These are phyloP conservation scores for Coemansia sp. DNA, from an alignment of 192 early-diverging fungal genomes.

Conservation along the genomic window DNA sequence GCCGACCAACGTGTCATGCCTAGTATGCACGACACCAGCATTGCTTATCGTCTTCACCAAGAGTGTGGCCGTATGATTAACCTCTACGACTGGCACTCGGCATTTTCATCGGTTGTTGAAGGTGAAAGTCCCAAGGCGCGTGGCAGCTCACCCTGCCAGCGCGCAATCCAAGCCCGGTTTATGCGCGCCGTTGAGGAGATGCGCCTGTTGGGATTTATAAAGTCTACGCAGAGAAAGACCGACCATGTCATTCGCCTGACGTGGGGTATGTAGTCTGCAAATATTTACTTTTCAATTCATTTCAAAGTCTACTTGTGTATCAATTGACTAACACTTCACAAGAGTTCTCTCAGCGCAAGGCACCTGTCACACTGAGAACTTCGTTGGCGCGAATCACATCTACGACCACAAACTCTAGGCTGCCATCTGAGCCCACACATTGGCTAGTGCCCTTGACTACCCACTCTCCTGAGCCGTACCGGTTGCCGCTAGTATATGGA, in stretches of 20 bases:
- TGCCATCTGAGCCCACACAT: conserved; percentile 66
- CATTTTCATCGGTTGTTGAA: conserved; percentile 81
- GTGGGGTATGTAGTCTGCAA: conserved; percentile 61
- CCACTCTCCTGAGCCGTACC: conserved; percentile 67
- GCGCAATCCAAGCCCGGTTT: conserved; percentile 82
- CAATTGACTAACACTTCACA: neutral
- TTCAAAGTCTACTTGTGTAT: neutral
- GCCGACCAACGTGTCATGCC: conserved; percentile 58
- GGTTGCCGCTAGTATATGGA: conserved; percentile 30
- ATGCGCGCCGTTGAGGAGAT: conserved; percentile 82
- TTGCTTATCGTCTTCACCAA: conserved; percentile 87
- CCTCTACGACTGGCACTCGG: conserved; percentile 87
- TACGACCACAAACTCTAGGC: conserved; percentile 72
- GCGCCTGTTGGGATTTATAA: conserved; percentile 89
- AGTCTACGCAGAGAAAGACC: conserved; percentile 85
- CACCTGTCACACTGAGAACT: conserved; percentile 81
- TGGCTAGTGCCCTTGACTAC: conserved; percentile 67
- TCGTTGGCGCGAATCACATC: conserved; percentile 82
- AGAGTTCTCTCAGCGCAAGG: conserved; percentile 50
- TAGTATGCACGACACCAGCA: conserved; percentile 81
- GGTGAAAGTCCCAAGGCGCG: conserved; percentile 45
- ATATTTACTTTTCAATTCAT: neutral
- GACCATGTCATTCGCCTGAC: conserved; percentile 91
- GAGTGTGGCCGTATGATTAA: conserved; percentile 96
- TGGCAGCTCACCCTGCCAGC: conserved; percentile 28